Conservation (phyloP, 768 basidiomycete species). For the Suillus plorans region DNA sequence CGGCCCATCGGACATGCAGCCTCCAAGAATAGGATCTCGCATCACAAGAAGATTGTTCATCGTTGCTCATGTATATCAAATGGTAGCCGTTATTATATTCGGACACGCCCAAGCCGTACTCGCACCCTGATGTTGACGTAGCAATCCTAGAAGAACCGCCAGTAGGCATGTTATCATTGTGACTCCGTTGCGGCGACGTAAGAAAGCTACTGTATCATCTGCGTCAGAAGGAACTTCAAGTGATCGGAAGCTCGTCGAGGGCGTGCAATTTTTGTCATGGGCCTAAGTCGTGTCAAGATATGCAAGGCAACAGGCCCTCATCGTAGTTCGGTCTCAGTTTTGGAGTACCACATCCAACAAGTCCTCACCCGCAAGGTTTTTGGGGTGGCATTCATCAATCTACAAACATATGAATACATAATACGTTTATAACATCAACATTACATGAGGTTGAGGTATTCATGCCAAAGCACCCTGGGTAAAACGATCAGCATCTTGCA, state of each 20-base stretch:
- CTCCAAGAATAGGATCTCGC: too few relatives aligned
- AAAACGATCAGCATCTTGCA: background rate
- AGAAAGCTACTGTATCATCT: too few relatives aligned
- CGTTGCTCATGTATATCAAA: too few relatives aligned
- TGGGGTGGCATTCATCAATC: background rate
- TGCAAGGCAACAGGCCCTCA: background rate
- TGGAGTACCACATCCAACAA: background rate
- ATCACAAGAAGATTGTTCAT: too few relatives aligned
- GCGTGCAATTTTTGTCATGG: background rate
- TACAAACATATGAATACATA: background rate
- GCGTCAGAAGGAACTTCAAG: background rate
- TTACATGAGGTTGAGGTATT: constrained; percentile 38
- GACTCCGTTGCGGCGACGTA: too few relatives aligned
- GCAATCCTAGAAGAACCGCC: too few relatives aligned
- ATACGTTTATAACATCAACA: constrained; percentile 37
- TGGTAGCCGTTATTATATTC: too few relatives aligned
- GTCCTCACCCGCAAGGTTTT: background rate
- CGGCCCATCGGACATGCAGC: too few relatives aligned
- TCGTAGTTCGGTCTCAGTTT: background rate
- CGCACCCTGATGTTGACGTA: too few relatives aligned
- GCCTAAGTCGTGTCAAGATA: too few relatives aligned
- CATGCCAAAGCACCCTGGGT: constrained; percentile 13
- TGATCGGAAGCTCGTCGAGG: background rate
- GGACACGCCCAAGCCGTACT: too few relatives aligned
- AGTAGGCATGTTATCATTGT: too few relatives aligned